Evolutionary conservation across 441 rosid species (phyloP), one percentile per base, ranked within the genome.

Genomic region (Croton setiger): DNA sequence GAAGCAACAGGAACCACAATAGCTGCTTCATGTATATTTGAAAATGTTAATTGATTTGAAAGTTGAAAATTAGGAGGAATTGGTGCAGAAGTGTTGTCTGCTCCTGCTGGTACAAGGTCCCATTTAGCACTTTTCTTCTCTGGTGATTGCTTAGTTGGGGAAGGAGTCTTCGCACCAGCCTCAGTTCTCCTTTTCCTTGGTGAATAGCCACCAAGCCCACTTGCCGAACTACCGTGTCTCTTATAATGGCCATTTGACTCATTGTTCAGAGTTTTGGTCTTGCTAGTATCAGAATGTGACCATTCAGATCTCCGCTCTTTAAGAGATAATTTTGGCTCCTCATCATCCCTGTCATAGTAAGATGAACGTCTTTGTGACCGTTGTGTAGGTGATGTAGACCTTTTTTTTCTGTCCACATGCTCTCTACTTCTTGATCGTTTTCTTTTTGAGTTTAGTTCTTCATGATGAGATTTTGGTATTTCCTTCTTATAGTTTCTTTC

Each of bases 141-240:
- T 14, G 92, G 86, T n/a, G 93, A 82, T 54, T 71, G 86, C 71
- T 81, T 87, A 71, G 81, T 52, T 47, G 94, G 97, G 51, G 97
- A 87, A 69, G 88, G 89, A 63, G 87, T 87, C 88, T 82, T 88
- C 70, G 66, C 75, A 79, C 85, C 82, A 53, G 81, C 79, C 66
- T 86, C 89, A 59, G 78, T 79, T 79, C 82, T 92, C 74, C 94
- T 88, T 83, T 88, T 92, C 78, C 96, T 86, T 31, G 99, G 98
- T 20, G 97, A 92, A 79, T 92, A 92, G 66, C 97, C 97, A 71
- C 97, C 97, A 69, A 94, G 90, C 60, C 94, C 87, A 76, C 98
- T 94, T 23, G 74, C 70, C 68, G 83, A 81, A 57, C 79, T 78
- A 72, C 76, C 78, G 69, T 83, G 87, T 76, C 84, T 67, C 75